Base-by-base conservation (phyloP, 2,329 filamentous ascomycete species). In the Penicillium frequentans region DNA sequence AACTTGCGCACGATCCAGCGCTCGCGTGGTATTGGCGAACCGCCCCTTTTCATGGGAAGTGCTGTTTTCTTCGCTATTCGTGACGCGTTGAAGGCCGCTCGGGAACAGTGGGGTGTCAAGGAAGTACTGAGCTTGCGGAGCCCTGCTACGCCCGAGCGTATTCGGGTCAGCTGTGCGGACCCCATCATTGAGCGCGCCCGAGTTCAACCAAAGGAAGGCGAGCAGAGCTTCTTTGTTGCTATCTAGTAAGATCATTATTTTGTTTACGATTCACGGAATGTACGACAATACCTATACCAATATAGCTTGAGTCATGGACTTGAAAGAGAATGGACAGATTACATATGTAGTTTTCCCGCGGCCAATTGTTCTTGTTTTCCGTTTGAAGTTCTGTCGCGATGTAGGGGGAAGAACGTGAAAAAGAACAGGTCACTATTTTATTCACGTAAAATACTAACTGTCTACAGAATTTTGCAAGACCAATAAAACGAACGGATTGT, bases 21-120 rank as follows among this genome's bases (percentile, higher is more conserved):
- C n/a, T 81, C 78, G 11, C 77, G 82, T 31, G 81, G 81, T 16
- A 76, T 83, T 2, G 81, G 86, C 2, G 86, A 89, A 70, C 86
- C 86, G 5, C 86, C 86, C 0, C 73, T 89, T 3, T 84, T 84
- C 59, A 74, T 84, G 72, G 81, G 81, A 3, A 80, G 79, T 35
- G 77, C 77, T 0, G 81, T 82, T 1, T 79, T 84, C 62, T 84
- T 84, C 61, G 81, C 81, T 3, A 77, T 84, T 47, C 74, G 81
- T 16, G 80, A 83, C 63, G 81, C 81, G 2, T 70, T 84, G n/a
- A 79, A 76, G 59, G 79, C 79, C 24, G 81, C 81, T 2, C 73
- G 81, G 54, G 75, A 72, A 60, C 74, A 81, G 65, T 80, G 80
- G 70, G 77, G 75, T 0, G 75, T 79, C 16, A 66, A 67, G 9